Conservation (phyloP, 2,329 filamentous ascomycete genomes). For the Colletotrichum karsti region DNA sequence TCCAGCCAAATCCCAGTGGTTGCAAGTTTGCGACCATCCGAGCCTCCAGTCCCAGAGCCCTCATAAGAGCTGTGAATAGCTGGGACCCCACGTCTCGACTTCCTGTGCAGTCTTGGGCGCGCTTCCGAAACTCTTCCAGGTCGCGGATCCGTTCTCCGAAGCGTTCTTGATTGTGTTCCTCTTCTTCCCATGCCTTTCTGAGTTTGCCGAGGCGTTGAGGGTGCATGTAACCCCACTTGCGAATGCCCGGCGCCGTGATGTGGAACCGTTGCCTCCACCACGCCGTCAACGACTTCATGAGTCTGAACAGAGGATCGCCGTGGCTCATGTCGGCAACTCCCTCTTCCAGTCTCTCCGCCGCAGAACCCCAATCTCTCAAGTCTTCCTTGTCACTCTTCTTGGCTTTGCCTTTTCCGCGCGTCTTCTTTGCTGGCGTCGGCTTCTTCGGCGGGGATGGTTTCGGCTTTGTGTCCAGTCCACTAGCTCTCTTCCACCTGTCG, state of each 20-base stretch:
- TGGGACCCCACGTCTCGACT: constrained; percentile 90
- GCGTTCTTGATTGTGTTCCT: constrained; percentile 65
- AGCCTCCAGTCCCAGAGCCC: constrained; percentile 83
- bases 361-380: constrained; percentile 74
- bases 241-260: constrained; percentile 78
- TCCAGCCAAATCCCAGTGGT: constrained; percentile 90
- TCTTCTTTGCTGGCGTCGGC: constrained; percentile 35
- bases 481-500: constrained; percentile 76
- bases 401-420: constrained; percentile 48
- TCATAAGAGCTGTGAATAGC: constrained; percentile 85
- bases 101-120: constrained; percentile 76
- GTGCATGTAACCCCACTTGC: constrained; percentile 91
- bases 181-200: constrained; percentile 73
- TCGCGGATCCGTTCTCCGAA: constrained; percentile 82
- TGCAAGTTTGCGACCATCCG: constrained; percentile 87
- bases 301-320: constrained; percentile 80
- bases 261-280: constrained; percentile 92
- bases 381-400: constrained; percentile 41
- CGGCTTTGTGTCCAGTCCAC: constrained; percentile 61
- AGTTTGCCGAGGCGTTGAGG: constrained; percentile 79
- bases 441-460: constrained; percentile 44
- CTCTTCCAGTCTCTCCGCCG: constrained; percentile 74
- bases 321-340: constrained; percentile 80
- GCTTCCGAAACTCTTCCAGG: constrained; percentile 72
- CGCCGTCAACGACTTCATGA: constrained; percentile 78